A percentile compares a stretch with the other conserved stretches of the same genome.
Conservation (phyloP, 345 rosid species). For the Durio zibethinus region DNA sequence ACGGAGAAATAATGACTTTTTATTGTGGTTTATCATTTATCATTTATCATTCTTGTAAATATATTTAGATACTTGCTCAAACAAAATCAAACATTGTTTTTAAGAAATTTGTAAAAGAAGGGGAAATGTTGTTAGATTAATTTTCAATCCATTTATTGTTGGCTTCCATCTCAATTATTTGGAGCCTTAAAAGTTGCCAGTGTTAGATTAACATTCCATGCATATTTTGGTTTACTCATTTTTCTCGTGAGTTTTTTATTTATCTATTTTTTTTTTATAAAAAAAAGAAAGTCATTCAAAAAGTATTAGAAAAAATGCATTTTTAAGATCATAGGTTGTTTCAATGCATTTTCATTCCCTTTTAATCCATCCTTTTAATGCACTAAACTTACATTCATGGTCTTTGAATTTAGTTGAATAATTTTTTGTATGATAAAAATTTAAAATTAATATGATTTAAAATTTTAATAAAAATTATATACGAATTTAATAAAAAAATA, state of each 20-base stretch:
- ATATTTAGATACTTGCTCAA: slow-evolving; percentile 4
- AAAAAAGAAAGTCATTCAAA: no score
- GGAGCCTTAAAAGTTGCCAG: background rate
- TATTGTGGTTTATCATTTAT: background rate
- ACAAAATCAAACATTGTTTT: slow-evolving; percentile 19
- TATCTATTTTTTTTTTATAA: no score
- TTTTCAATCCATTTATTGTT: background rate
- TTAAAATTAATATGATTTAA: no score
- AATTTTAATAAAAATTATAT: no score
- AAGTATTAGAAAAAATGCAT: no score
- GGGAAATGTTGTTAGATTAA: background rate
- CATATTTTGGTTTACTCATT: background rate
- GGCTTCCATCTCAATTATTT: background rate
- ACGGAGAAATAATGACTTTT: slow-evolving; percentile 21
- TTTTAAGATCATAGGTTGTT: no score
- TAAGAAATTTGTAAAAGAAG: slow-evolving; percentile 21
- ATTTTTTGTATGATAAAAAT: no score
- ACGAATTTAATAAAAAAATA: no score
- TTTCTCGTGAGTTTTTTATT: background rate
- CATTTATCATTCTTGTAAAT: slow-evolving; percentile 24
- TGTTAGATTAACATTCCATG: background rate
- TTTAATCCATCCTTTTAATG: no score
- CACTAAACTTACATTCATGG: no score
- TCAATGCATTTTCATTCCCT: no score
- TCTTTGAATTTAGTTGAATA: no score